phyloP scores from a whole-genome alignment of 768 basidiomycete species.

The Auriscalpium vulgare region DNA sequence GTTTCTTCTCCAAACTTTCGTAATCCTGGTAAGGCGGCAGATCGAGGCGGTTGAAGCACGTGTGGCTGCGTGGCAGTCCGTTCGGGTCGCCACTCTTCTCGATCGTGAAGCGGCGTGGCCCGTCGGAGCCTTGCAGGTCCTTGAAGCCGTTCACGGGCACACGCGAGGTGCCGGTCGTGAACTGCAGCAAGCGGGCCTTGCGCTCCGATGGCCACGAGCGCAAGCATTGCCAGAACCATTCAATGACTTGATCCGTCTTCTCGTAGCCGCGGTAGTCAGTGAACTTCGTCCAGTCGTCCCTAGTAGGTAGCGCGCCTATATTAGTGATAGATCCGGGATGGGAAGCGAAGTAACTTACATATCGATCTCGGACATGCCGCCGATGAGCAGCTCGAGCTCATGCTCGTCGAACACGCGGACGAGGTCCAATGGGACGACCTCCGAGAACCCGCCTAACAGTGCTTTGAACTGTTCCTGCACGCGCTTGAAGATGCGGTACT shows the following conservation, averaged over 20 bases:
- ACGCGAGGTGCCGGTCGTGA: slow-evolving; percentile 81
- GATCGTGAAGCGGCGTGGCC: slow-evolving; percentile 87
- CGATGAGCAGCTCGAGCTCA: slow-evolving; percentile 83
- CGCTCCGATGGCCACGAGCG: slow-evolving; percentile 86
- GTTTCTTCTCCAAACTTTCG: slow-evolving; percentile 77
- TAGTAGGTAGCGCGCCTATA: slow-evolving; percentile 18
- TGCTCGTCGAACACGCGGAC: slow-evolving; percentile 88
- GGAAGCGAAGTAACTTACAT: slow-evolving; percentile 23
- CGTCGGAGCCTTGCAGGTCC: slow-evolving; percentile 89
- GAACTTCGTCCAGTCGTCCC: slow-evolving; percentile 90
- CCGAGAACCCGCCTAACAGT: slow-evolving; percentile 80
- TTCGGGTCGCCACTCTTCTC: slow-evolving; percentile 90
- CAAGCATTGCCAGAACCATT: slow-evolving; percentile 95
- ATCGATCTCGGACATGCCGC: slow-evolving; percentile 58
- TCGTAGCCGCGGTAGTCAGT: slow-evolving; percentile 88
- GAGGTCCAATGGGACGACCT: slow-evolving; percentile 76
- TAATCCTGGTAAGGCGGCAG: slow-evolving; percentile 87
- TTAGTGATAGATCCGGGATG: not conserved
- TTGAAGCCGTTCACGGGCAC: slow-evolving; percentile 92
- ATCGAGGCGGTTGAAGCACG: slow-evolving; percentile 89
- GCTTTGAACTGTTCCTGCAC: slow-evolving; percentile 80
- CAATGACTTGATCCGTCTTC: slow-evolving; percentile 80
- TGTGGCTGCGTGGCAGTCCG: slow-evolving; percentile 84
- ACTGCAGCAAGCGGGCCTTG: slow-evolving; percentile 81
- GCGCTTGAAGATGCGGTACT: slow-evolving; percentile 75